Evolutionary conservation across 73 alveolate genomes (phyloP), one percentile per base, ranked within the genome.

Genomic region (Paramecium octaurelia): DNA sequence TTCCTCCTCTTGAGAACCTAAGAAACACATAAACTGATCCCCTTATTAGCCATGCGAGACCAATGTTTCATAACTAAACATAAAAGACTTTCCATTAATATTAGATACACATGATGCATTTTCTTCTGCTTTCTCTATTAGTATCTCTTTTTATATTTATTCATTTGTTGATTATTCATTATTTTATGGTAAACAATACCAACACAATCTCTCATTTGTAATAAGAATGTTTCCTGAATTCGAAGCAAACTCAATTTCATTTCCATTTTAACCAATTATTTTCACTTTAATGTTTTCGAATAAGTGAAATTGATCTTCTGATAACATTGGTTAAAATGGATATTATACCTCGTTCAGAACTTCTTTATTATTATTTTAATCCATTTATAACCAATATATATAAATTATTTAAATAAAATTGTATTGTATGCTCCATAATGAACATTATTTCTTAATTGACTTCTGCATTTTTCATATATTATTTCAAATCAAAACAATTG

Each of bases 31-130:
- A 35, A 80, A 27, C 10, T 44, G 4, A 20, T 80, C 42, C 31
- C 91, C 76, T 42, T 80, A 48, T 34, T 38, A 20, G 3, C 77
- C 91, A 44, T 80, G 76, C 3, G 91, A 80, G 3, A 80, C 91
- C 7, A 80, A 64, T 43, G 44, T 42, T 24, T 80, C 50, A 80
- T 44, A 80, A 23, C 20, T 80, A 31, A 77, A 77, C 90, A 77
- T 77, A 43, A 77, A 77, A 18, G 90, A 77, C 50, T 77, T 77
- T 36, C 90, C 75, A 8, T 77, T 36, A 3, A 23, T 6, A 43
- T 77, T 77, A 8, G 16, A 8, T 1, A 77, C 50, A 14, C 4
- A n/a, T 2, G 50, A 21, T 77, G n/a, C 4, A n/a, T 34, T 76
- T 76, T 36, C 38, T 20, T 76, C 18, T 3, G n/a, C 8, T 76